Percentiles rank a stretch among this genome's conserved stretches.
These are phyloP conservation scores for Moesziomyces antarcticus DNA, from an alignment of 1,284 basidiomycete genomes.

Conservation along the genomic window DNA sequence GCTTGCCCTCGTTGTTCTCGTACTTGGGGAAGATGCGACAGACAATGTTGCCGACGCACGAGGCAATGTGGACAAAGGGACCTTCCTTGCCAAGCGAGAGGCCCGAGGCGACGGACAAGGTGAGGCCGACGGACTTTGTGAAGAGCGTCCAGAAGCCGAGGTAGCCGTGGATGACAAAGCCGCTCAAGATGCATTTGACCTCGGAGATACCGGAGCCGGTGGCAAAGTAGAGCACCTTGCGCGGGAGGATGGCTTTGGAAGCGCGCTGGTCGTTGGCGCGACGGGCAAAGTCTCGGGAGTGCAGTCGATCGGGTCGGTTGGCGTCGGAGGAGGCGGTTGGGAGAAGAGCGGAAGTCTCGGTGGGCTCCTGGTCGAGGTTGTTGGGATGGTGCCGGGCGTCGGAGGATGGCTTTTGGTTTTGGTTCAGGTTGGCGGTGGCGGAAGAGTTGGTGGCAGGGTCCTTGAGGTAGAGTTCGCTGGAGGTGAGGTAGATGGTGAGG, in stretches of 20 bases:
- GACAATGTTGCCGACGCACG: slow-evolving; percentile 93
- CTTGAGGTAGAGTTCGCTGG: slow-evolving; percentile 67
- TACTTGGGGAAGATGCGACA: slow-evolving; percentile 77
- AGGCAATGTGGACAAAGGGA: slow-evolving; percentile 94
- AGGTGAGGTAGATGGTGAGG: slow-evolving; percentile 86
- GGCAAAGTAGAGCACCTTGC: slow-evolving; percentile 72
- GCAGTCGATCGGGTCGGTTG: slow-evolving; percentile 12
- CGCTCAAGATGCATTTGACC: slow-evolving; percentile 92
- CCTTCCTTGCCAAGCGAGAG: slow-evolving; percentile 78
- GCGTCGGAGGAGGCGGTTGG: slow-evolving; percentile 2
- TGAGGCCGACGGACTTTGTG: slow-evolving; percentile 87
- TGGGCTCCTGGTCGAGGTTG: slow-evolving; percentile 5
- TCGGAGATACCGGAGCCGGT: slow-evolving; percentile 96
- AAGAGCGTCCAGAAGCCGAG: slow-evolving; percentile 88
- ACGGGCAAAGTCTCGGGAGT: slow-evolving; percentile 16
- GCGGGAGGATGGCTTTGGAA: slow-evolving; percentile 70
- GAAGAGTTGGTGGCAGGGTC: slow-evolving; percentile 14
- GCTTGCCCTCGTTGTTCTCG: slow-evolving; percentile 81
- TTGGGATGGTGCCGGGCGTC: not conserved
- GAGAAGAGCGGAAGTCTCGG: slow-evolving; percentile 37
- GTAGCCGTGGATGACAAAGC: slow-evolving; percentile 95
- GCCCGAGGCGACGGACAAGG: slow-evolving; percentile 73
- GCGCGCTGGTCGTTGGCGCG: slow-evolving; percentile 46
- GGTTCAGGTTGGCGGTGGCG: slow-evolving; percentile 10
- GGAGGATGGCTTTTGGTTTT: slow-evolving; percentile 8